Evolutionary conservation across 2,329 filamentous ascomycete species (phyloP), one percentile per base, ranked within the genome.

Genomic region (Penicillium sp.): DNA sequence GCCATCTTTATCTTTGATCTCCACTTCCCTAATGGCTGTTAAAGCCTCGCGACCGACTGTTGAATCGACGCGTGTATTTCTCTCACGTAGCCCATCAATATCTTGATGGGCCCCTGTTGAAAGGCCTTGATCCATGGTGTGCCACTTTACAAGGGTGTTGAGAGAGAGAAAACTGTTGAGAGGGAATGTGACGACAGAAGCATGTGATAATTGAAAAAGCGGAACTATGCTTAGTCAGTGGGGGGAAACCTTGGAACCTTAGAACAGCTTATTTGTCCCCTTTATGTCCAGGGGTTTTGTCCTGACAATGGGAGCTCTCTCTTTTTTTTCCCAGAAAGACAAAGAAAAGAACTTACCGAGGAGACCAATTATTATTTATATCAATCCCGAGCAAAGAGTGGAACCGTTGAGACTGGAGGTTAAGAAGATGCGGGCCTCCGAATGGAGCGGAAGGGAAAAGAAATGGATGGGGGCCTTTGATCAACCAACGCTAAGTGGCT

Each of bases 1-100:
- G 43, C 81, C 78, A 62, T 77, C 77, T 61, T 81, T 79, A 64
- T 78, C 73, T 54, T 75, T 76, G 53, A 79, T 76, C 66, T 82
- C 79, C 58, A 64, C 48, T 54, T 72, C 70, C 45, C 66, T 72
- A 15, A 66, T 61, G 55, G 67, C 65, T 47, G 64, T 64, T 17
- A 75, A 65, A 59, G 81, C 77, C 62, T 80, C 75, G 56, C 79
- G 69, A 33, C 82, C 80, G 55, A 77, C 73, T 64, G 78, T 77
- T 58, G 80, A 80, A 59, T 77, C 67, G 48, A 70, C 59, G 57
- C 73, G 72, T 36, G 73, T 69, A 67, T 72, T 75, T 65, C 82
- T 75, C 69, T 83, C 79, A 49, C 81, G 78, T 55, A 84, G 76
- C 53, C 77, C 78, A 63, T 75, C 70, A 58, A 64, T 63, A 29